Percentiles rank a stretch among this genome's conserved stretches.
Evolutionary conservation across 345 rosid species (phyloP).

Genomic region (Cardamine chenopodiifolia): DNA sequence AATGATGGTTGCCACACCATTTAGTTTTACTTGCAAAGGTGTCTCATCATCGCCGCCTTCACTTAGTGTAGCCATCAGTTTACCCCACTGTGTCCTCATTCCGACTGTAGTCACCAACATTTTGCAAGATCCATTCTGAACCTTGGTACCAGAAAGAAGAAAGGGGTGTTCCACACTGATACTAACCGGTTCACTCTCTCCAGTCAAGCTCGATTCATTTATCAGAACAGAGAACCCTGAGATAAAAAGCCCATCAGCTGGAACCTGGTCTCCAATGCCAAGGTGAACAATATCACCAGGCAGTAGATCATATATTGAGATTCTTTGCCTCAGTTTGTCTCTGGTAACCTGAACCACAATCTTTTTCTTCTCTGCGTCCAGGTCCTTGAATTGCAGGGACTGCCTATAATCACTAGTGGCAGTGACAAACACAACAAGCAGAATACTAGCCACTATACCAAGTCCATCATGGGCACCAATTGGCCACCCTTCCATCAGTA

Average conservation of each 20-base stretch:
- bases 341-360: conserved; percentile 65
- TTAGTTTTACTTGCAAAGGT: conserved; percentile 80
- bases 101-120: conserved; percentile 91
- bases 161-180: conserved; percentile 54
- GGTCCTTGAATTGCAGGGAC: conserved; percentile 69
- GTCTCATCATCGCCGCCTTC: conserved; percentile 83
- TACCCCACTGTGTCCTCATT: conserved; percentile 91
- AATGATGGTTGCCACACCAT: conserved; percentile 79
- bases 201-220: conserved; percentile 73
- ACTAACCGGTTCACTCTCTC: conserved; percentile 64
- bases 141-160: conserved; percentile 78
- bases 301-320: conserved; percentile 72
- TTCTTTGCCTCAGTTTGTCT: conserved; percentile 55
- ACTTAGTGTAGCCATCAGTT: conserved; percentile 79
- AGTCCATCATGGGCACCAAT: conserved; percentile 80
- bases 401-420: conserved; percentile 75
- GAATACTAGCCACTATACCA: conserved; percentile 66
- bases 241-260: conserved; percentile 75
- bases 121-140: conserved; percentile 74
- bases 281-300: conserved; percentile 79
- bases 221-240: conserved; percentile 61
- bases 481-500: conserved; percentile 74
- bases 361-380: conserved; percentile 66
- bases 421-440: conserved; percentile 72
- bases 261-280: conserved; percentile 75